Evolutionary conservation across 768 basidiomycete genomes (phyloP).

Genomic region (Pisolithus microcarpus): DNA sequence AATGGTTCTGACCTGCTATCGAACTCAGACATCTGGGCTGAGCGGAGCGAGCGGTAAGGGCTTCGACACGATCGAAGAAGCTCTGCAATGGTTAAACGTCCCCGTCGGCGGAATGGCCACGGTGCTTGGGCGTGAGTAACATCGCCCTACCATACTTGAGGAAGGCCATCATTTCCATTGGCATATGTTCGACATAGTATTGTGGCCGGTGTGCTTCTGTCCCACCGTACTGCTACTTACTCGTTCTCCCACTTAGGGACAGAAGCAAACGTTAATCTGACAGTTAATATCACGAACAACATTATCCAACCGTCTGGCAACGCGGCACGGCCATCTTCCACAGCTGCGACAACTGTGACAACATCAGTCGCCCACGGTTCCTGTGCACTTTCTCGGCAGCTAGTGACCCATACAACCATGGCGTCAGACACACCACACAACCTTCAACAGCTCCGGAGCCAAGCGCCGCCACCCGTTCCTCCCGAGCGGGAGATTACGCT

Average conservation of each 20-base stretch:
- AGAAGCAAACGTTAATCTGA: not conserved
- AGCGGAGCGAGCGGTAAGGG: slow-evolving; percentile 28
- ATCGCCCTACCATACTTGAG: not conserved
- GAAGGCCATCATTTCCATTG: not conserved
- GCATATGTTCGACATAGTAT: not conserved
- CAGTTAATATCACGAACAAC: not conserved
- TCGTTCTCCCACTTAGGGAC: not conserved
- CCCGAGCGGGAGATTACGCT: slow-evolving; percentile 16
- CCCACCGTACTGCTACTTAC: not conserved
- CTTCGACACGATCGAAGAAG: slow-evolving; percentile 24
- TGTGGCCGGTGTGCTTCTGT: not conserved
- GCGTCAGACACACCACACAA: not conserved
- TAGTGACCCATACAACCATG: not conserved
- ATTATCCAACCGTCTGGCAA: not conserved
- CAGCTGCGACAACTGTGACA: not conserved
- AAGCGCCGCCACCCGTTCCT: not conserved
- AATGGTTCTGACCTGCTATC: not conserved
- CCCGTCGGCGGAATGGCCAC: slow-evolving; percentile 3
- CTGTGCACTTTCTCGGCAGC: not conserved
- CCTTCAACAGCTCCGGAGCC: not conserved
- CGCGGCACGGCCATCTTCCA: not conserved
- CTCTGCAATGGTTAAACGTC: slow-evolving; percentile 18
- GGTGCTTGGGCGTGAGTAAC: slow-evolving; percentile 15
- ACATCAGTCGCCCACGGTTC: not conserved
- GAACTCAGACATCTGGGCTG: slow-evolving; percentile 20